Base-by-base conservation (phyloP, 2,329 filamentous ascomycete genomes). In the Capronia epimyces region DNA sequence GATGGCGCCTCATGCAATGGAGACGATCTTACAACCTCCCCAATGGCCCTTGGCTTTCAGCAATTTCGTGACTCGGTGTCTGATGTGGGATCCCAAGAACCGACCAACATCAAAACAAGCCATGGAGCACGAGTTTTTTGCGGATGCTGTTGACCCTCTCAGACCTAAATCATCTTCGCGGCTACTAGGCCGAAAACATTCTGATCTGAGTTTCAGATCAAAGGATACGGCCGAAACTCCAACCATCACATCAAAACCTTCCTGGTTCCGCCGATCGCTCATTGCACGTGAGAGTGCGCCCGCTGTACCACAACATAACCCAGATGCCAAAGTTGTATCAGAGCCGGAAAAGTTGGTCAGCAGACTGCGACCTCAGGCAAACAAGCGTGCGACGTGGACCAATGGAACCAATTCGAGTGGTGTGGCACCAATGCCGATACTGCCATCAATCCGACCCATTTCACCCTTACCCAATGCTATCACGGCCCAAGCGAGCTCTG, bases 1-100 rank as follows among this genome's bases (percentile, higher is more conserved):
- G 82, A 97, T 98, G 93, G 91, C 93, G 18, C 93, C 93, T 44
- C 93, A 97, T 69, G 82, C 91, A 15, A 89, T 98, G 81, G 91
- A 97, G 62, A 94, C 89, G 3, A 93, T 97, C 59, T 77, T 98
- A 6, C 89, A 89, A 65, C 69, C 86, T 21, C 89, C 93, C 13
- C 88, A 95, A 65, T 98, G 93, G 93, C 93, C 93, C 4, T 73
- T 84, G 1, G 85, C 89, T 16, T 77, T 98, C 49, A 86, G 85
- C 63, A 82, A 94, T 52, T 97, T 98, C 65, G 93, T 98, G 52
- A 98, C 93, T 13, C 96, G 89, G 89, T 98, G 93, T 70, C 71
- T 98, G 60, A 93, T 97, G 87, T 98, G 93, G 93, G 93, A 98
- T 69, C 93, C 93, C 9, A 94, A 90, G 73, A 83, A 75, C 64